Evolutionary conservation across 371 early-diverging fungal genomes (phyloP), one percentile per base, ranked within the genome.

Genomic region (Gilbertella persicaria): DNA sequence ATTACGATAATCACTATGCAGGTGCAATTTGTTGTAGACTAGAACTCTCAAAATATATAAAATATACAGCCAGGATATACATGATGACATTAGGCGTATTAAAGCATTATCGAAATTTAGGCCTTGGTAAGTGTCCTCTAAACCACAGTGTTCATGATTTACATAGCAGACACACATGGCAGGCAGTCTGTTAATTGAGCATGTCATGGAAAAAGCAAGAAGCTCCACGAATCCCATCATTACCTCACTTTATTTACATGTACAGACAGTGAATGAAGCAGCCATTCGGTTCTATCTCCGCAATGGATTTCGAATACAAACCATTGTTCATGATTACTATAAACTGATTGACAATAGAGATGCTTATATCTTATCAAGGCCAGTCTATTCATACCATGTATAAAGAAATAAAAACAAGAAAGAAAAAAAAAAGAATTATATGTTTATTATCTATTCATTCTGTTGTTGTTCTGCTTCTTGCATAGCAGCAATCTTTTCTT

Each of bases 401-500:
- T 45, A 45, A 45, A 45, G 9, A 26, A 17, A 36, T 13, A 48
- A 37, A 19, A 41, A 41, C 4, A 21, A 41, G 4, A 41, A 21
- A 21, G 21, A 41, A 12, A 5, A 36, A 7, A 14, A 16, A 7
- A 36, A 9, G 4, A 14, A 20, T 30, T 35, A 9, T 33, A 46
- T 46, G 8, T 35, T 6, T 20, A 9, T 52, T 21, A 4, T 52
- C 8, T 30, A 16, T 8, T 42, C 19, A 43, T 51, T 24, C 28
- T 41, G 39, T 43, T 73, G 75, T 19, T 82, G 69, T 40, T 76
- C 72, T 67, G 79, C 77, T 35, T 82, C 75, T 57, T 74, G 62
- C 63, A 91, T 73, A 48, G 81, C 82, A 28, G 84, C 84, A 52
- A 93, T 89, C 76, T 86, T 88, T 47, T 84, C 92, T 69, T 94